Conservation (phyloP, 495 filamentous ascomycete species). For the Penicillium cosmopolitanum region DNA sequence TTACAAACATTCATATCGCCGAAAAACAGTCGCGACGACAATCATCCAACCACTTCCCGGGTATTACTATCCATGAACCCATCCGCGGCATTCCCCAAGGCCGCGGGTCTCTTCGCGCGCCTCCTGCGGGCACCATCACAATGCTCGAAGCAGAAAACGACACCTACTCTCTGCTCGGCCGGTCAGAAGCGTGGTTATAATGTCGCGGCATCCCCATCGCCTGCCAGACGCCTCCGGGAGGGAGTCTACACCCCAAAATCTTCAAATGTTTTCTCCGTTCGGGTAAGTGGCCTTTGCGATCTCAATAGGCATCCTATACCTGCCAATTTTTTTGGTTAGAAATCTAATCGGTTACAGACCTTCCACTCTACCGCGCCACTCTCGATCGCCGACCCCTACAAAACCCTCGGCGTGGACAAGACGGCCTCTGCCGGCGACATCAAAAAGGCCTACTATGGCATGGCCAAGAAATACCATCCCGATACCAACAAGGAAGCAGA, state of each 20-base stretch:
- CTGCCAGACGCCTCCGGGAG: conserved; percentile 29
- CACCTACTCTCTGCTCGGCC: conserved; percentile 24
- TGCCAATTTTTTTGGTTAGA: conserved; percentile 3
- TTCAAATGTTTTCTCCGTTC: conserved; percentile 23
- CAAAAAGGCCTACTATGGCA: conserved; percentile 96
- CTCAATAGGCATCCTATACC: not conserved
- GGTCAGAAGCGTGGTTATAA: conserved; percentile 35
- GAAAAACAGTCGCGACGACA: conserved; percentile 10
- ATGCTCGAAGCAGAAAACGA: conserved; percentile 38
- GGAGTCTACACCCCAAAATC: conserved; percentile 29
- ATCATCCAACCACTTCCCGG: conserved; percentile 19
- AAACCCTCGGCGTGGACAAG: conserved; percentile 80
- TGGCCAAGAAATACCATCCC: conserved; percentile 98
- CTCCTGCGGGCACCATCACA: conserved; percentile 45
- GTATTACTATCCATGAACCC: conserved; percentile 43
- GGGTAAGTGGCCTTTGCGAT: conserved; percentile 33
- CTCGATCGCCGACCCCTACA: conserved; percentile 79
- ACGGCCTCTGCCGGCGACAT: conserved; percentile 82
- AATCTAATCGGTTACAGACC: conserved; percentile 46
- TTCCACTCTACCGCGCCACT: conserved; percentile 75
- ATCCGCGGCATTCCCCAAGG: conserved; percentile 49
- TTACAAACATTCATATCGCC: conserved; percentile 1
- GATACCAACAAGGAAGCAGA: conserved; percentile 93
- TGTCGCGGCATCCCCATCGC: conserved; percentile 27
- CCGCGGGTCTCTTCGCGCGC: conserved; percentile 49